Evolutionary conservation across 805 yeast genomes (phyloP), one percentile per base, ranked within the genome.

Genomic region (Metschnikowia matae): DNA sequence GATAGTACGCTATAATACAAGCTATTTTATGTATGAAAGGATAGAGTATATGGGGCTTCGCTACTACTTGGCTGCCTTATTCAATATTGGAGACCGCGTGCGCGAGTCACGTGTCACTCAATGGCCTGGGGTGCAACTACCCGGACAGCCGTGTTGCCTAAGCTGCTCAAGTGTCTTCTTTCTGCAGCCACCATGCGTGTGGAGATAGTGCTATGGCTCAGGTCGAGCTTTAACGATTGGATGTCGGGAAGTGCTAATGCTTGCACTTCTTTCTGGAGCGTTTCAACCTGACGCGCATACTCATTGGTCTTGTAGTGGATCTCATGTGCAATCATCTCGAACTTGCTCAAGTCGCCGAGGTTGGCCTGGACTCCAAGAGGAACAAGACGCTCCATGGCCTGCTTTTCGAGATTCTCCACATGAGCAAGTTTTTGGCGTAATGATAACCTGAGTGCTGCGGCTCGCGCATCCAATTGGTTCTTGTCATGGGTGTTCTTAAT

Each of bases 401-500:
- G 55, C 14, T 62, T 62, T 36, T 63, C 65, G 10, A 64, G 56
- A 11, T 47, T 36, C 48, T 60, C 56, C 33, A 70, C 61, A 1
- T 51, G 51, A 2, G 54, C 51, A 15, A 68, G 52, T 50, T 70
- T 71, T 35, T 53, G 52, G 17, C 75, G 57, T 20, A 73, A 50
- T 0, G 49, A 54, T 6, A 32, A 56, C 54, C 63, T 65, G 42
- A 70, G 49, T 10, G 54, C 46, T 23, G 63, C 66, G 29, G 62
- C 66, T 7, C 60, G 61, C 15, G 64, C 59, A 46, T 71, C 75
- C 29, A 73, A 59, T 23, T 70, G 70, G 20, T 67, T 54, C 32
- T 57, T 59, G 44, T 51, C 58, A 33, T 55, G 40, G 11, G 47
- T 44, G n/a, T 53, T 38, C 7, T 55, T 51, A 11, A 44, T 52